Evolutionary conservation across 129 eudicot species (phyloP).

Genomic region (Arctium minus): DNA sequence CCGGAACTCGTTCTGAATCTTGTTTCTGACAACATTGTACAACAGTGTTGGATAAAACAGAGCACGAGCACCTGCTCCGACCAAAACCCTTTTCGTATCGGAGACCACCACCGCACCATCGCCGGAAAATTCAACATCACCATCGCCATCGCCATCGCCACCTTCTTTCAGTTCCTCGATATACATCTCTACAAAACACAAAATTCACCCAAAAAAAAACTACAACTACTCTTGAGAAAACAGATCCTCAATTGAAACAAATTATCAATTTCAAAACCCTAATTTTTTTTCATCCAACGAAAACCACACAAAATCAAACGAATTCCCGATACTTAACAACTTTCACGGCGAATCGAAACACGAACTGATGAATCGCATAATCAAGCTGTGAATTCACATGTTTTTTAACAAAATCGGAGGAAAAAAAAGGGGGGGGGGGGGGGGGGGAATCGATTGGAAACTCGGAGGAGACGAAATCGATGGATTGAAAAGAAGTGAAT

Average conservation of each 20-base stretch:
- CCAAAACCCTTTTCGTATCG: constrained; percentile 58
- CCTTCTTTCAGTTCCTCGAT: constrained; percentile 64
- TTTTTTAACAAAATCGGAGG: background rate
- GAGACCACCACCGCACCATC: constrained; percentile 34
- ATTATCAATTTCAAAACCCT: constrained; percentile 17
- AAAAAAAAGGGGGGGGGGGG: background rate
- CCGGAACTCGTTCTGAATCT: constrained; percentile 66
- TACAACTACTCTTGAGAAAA: constrained; percentile 8
- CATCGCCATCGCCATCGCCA: constrained; percentile 22
- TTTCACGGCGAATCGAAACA: background rate
- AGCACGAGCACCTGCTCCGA: constrained; percentile 87
- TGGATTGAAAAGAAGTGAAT: constrained; percentile 1
- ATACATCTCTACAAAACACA: constrained; percentile 37
- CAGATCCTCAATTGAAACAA: background rate
- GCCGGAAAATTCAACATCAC: constrained; percentile 18
- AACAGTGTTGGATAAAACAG: constrained; percentile 75
- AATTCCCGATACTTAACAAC: constrained; percentile 5
- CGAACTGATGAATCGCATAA: constrained; percentile 1
- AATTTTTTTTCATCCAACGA: background rate
- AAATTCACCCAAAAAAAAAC: background rate
- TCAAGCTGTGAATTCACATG: constrained; percentile 7
- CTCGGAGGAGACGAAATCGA: constrained; percentile 5
- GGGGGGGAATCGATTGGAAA: constrained; percentile 12
- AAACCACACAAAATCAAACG: constrained; percentile 15
- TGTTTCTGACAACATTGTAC: constrained; percentile 74